Base-by-base conservation (phyloP, 192 early-diverging fungal genomes). In the Pilobolus umbonatus region DNA sequence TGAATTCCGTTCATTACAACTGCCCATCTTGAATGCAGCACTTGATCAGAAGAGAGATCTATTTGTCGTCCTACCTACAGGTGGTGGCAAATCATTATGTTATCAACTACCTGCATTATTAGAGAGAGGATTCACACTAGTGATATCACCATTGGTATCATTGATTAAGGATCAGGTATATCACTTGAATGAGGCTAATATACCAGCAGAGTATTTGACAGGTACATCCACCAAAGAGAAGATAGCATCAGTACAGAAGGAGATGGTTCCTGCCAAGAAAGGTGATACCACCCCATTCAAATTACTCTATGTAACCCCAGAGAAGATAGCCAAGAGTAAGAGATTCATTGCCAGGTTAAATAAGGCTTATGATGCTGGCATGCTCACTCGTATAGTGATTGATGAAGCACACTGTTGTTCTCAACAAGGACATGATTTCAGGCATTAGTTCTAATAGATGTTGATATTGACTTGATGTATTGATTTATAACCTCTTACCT, bases 351-450 rank as follows among this genome's bases (percentile, higher is more conserved):
- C 49, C 62, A 75, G 35, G 65, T 78, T 11, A 47, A 90, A 39
- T 64, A 79, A 48, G 51, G 57, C 28, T 54, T 98, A 43, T 66
- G 90, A 50, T 17, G 32, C 5, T 71, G 82, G 32, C 60, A 74
- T 26, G 49, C 67, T 96, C 19, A 86, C 91, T 1, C 75, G 92
- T 47, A 90, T 98, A 72, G 94, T 95, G 1, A 82, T 98, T 31
- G 96, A 98, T 61, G 96, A 98, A 76, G 94, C 94, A 6, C 96
- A 98, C 65, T 98, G 96, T 59, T 75, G 93, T 22, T 90, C 87
- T 55, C 92, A 95, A 55, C 93, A 90, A 90, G 96, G 96, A 11
- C 96, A 97, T 62, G 95, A 98, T 75, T 98, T 98, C 71, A 82
- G 96, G 68, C 49, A 65, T 26, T 19, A 11, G 6, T 11, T n/a